Evolutionary conservation across 169 alveolate species (phyloP), one percentile per base, ranked within the genome.

Genomic region (Sarcocystis neurona): DNA sequence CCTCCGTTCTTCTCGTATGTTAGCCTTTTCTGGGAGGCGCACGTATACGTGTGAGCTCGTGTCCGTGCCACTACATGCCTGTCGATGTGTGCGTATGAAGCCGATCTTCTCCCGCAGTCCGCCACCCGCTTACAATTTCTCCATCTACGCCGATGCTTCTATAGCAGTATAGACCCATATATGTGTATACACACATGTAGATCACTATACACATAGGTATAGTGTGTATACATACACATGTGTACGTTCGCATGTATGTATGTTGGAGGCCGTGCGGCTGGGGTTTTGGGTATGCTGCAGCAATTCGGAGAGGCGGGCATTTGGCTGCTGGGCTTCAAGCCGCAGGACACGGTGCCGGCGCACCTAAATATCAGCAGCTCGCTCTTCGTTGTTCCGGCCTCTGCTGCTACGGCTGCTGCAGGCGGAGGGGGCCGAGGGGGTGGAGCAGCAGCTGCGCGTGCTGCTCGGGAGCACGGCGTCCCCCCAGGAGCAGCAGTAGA

Each of bases 361-460:
- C 43, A 72, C 43, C 53, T 72, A 56, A 72, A 34, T 34, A 72
- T 39, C 32, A 30, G 37, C 15, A 72, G 82, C 27, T 53, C 82
- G 20, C 56, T 72, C 56, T 72, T 72, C 82, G 82, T 72, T 6
- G 41, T 53, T 5, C 34, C 82, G 56, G 53, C 82, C 10, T n/a
- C 27, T 6, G 75, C 75, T 5, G 75, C 75, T 5, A 37, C 75
- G 41, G 75, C 75, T 15, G 75, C 75, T 15, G 30, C 75, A 20
- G 75, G 75, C 41, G 41, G 34, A 18, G 43, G 39, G 34, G 75
- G 41, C 15, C 41, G 10, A 18, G 43, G 39, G 34, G 75, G 41
- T 5, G 75, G 10, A 18, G 75, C 82, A 1, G 82, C 82, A 3
- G 82, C 82, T 0, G 58, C 34, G 56, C 82, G 82, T 5, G 82